Percentiles rank a stretch among this genome's conserved stretches.
These are phyloP conservation scores for Pichia sp. DNA, from an alignment of 1,139 yeast genomes.

Conservation along the genomic window DNA sequence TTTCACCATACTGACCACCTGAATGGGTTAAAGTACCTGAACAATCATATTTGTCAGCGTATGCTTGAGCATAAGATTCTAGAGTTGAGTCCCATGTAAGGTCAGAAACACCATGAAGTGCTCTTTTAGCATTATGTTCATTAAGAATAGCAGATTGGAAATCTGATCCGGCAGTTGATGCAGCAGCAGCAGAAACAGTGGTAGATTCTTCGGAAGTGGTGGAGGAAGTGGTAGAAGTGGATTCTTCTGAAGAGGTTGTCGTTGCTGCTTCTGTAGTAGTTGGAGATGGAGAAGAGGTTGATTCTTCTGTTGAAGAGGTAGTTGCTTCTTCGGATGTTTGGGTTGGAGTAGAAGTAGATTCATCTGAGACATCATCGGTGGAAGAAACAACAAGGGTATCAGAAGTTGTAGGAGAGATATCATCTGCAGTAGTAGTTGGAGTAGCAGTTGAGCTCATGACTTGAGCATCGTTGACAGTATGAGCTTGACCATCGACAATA, in stretches of 20 bases:
- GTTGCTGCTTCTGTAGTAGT: neutral
- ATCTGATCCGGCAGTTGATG: constrained; percentile 19
- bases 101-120: constrained; percentile 40
- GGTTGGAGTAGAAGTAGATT: neutral
- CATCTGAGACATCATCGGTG: too few species aligned
- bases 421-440: neutral
- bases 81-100: constrained; percentile 42
- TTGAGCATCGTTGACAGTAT: constrained; percentile 17
- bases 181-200: constrained; percentile 3
- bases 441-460: constrained; percentile 9
- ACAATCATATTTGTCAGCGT: constrained; percentile 40
- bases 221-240: constrained; percentile 9
- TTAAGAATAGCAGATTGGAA: constrained; percentile 31
- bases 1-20: constrained; percentile 48
- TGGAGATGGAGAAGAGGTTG: neutral
- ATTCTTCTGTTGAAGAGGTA: neutral
- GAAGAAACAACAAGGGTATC: neutral
- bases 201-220: constrained; percentile 12
- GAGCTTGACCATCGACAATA: constrained; percentile 14
- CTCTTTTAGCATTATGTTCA: constrained; percentile 46
- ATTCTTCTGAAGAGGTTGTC: neutral
- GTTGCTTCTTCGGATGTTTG: too few species aligned
- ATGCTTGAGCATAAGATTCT: constrained; percentile 42
- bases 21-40: constrained; percentile 44
- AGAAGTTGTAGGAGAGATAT: neutral